Base-by-base conservation (phyloP, 306 rosid genomes). In the Cicer chorassanicum region DNA sequence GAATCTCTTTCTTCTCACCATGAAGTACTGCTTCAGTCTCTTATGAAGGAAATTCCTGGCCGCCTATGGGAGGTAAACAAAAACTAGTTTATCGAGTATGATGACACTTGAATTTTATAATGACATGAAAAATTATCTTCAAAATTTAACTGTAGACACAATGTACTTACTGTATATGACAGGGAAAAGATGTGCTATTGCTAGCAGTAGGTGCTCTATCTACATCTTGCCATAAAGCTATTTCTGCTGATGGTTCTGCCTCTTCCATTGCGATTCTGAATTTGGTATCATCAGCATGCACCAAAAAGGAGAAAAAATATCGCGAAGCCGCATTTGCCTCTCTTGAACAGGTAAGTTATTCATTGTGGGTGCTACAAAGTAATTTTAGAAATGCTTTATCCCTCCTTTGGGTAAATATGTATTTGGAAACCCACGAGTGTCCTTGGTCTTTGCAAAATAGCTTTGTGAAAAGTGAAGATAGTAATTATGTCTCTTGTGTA, bases 151-250 rank as follows among this genome's bases (percentile, higher is more conserved):
- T 10, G 13, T 68, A 19, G 53, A 55, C 15, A 39, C 63, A 38
- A 70, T 78, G 65, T 66, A 40, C 55, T 76, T 68, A 49, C 67
- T 74, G 44, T 55, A 8, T 55, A 42, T 79, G 84, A 44, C 97
- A 94, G 98, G 97, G 98, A 81, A 94, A 94, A 84, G 97, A 94
- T n/a, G 81, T 86, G 59, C 72, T 91, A 8, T 81, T 94, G 80
- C 61, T 82, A 65, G 97, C 98, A 21, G 65, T 94, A 72, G 94
- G 95, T 79, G 77, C 97, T 79, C 88, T 93, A 69, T 88, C 87
- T 68, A 74, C 86, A 82, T 88, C 96, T 68, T 88, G 96, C 87
- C 96, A 93, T 79, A 74, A 78, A 79, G 86, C 93, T 61, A 88
- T 93, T 76, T 83, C 82, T 5, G 50, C 83, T 34, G 73, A 82